Conservation (phyloP, 768 basidiomycete species). For the Trichaptum fuscoviolaceum region DNA sequence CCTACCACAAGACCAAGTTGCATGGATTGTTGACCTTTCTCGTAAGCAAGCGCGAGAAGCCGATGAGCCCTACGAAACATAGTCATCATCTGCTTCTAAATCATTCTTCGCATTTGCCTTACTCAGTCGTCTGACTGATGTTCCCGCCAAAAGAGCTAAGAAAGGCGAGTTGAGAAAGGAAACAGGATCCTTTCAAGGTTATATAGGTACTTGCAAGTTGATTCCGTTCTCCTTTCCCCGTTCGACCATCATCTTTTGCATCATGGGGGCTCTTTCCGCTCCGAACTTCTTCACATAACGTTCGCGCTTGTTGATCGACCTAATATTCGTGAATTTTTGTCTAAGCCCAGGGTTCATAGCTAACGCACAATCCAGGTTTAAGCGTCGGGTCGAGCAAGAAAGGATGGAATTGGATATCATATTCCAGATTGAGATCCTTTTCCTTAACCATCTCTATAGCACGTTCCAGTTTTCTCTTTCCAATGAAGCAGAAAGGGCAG, state of each 20-base stretch:
- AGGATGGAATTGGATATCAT: neutral
- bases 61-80: neutral
- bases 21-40: constrained; percentile 1
- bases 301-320: neutral
- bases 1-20: neutral
- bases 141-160: neutral
- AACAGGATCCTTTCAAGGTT: neutral
- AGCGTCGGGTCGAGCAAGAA: neutral
- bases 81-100: neutral
- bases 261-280: neutral
- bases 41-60: neutral
- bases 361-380: neutral
- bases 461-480: neutral
- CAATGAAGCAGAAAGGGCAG: constrained; percentile 2
- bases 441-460: neutral
- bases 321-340: neutral
- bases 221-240: constrained; percentile 3
- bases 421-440: neutral
- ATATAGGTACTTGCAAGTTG: constrained; percentile 2
- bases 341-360: neutral
- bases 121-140: constrained; percentile 2
- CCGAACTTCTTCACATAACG: constrained; percentile 1
- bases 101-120: neutral
- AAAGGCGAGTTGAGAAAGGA: neutral
- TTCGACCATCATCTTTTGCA: neutral